Evolutionary conservation across 257 asterid species (phyloP), one percentile per base, ranked within the genome.

Genomic region (Nicotiana attenuata): DNA sequence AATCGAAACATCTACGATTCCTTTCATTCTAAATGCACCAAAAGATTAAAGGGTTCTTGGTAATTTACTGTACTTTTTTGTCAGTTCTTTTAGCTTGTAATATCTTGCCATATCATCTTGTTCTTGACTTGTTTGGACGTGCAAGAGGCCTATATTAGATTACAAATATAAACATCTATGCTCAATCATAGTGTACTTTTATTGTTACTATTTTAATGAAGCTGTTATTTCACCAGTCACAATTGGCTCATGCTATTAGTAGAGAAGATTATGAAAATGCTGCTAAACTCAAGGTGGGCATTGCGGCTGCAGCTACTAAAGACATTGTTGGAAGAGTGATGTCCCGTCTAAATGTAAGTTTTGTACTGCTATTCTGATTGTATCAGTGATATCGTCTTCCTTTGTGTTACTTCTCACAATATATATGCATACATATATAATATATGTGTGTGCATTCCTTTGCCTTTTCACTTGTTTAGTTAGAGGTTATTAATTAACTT

Each of bases 241-340:
- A 92, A 86, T 83, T 96, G 84, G 90, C 86, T 56, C 81, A 80
- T 52, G 96, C 97, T 78, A 82, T 92, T 84, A 90, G 89, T 83
- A 87, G 85, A 76, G 99, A 96, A 88, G 97, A 96, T 83, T 96
- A 96, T 81, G 93, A 85, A 84, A 97, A 94, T 77, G 99, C 99
- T 84, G 97, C 97, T 31, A 90, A 91, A 90, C 84, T 94, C 76
- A 96, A 96, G 89, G 97, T 96, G 86, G 97, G 97, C 77, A 96
- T 96, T 80, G 99, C 99, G 15, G 99, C 99, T 80, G 90, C 97
- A 81, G 87, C 99, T 61, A 88, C 93, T 24, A 92, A 90, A 83
- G 99, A 96, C 85, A 86, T 92, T 52, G 94, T 96, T 88, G 96
- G 96, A 89, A 89, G 90, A 91, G 97, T 90, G 91, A 91, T 92